phyloP scores from a whole-genome alignment of 1,139 yeast genomes.

The Starmera stellimalicola region DNA sequence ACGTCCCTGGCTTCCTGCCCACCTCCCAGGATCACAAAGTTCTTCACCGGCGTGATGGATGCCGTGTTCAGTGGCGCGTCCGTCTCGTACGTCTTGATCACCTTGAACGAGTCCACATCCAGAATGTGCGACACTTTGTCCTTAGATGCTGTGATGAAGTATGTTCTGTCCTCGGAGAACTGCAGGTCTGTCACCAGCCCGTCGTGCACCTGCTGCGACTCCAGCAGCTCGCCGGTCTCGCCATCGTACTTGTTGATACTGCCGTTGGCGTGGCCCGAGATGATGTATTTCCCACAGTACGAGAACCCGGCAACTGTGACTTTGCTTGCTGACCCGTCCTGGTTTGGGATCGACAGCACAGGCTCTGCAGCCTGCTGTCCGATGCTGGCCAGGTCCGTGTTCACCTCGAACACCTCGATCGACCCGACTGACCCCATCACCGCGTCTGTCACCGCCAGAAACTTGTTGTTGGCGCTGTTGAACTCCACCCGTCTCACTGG shows the following conservation, averaged over 20 bases:
- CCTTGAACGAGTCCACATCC: slow-evolving; percentile 66
- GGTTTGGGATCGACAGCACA: slow-evolving; percentile 51
- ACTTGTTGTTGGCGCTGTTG: slow-evolving; percentile 58
- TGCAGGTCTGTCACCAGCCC: slow-evolving; percentile 81
- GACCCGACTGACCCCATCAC: slow-evolving; percentile 90
- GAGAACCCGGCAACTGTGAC: slow-evolving; percentile 89
- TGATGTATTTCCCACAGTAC: slow-evolving; percentile 59
- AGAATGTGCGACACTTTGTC: slow-evolving; percentile 81
- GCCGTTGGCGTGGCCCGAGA: slow-evolving; percentile 89
- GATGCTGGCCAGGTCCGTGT: slow-evolving; percentile 27
- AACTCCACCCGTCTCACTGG: slow-evolving; percentile 91
- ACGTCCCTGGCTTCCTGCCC: slow-evolving; percentile 99
- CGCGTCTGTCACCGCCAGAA: slow-evolving; percentile 79
- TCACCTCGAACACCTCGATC: slow-evolving; percentile 57
- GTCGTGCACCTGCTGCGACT: slow-evolving; percentile 60
- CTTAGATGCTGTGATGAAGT: slow-evolving; percentile 87
- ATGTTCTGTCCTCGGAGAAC: slow-evolving; percentile 77
- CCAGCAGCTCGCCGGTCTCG: slow-evolving; percentile 59
- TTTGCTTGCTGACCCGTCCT: slow-evolving; percentile 46
- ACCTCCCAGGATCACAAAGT: slow-evolving; percentile 91
- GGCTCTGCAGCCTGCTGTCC: slow-evolving; percentile 41
- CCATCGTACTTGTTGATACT: slow-evolving; percentile 73
- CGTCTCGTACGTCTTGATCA: slow-evolving; percentile 69
- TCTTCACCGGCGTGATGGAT: slow-evolving; percentile 85
- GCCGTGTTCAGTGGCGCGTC: slow-evolving; percentile 97